Base-by-base conservation (phyloP, 257 asterid genomes). In the Solanum virginianum region DNA sequence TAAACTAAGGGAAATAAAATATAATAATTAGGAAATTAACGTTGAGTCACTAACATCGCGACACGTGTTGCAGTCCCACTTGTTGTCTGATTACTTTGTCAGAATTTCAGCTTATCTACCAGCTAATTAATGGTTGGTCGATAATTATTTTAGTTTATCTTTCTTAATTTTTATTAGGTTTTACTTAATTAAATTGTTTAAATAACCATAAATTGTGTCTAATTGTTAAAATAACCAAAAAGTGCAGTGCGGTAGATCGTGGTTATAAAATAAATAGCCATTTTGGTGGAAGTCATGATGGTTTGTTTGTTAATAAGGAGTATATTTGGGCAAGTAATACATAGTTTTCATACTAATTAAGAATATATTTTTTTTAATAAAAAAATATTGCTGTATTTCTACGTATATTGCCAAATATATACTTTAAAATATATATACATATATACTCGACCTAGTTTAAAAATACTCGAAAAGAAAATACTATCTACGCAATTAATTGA, bases 271-370 rank as follows among this genome's bases (percentile, higher is more conserved):
- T 68, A 16, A 10, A 39, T 41, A 57, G 18, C 59, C 69, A 74
- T n/a, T 43, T 59, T 83, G 87, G 91, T 90, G 91, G 90, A 86
- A 83, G 87, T 84, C 88, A 86, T 89, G 87, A 86, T 88, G 75
- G 75, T 66, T 51, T 80, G 82, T 54, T 51, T 80, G 86, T 56
- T 85, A 57, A 59, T 53, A 15, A 16, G 24, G 80, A 57, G 86
- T 71, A 81, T 80, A 22, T 87, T 53, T 89, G 86, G 82, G 84
- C 80, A 82, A 89, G 81, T 82, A 62, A 71, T 80, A 83, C 84
- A 71, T 83, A 83, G 87, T 71, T 88, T 84, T 83, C 77, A 83
- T 77, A 51, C 47, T 80, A 65, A 8, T 49, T 14, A 7, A 79
- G 77, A 88, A 86, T 87, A 90, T 84, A 29, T 90, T 86, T 82